Conservation (phyloP, 2,329 filamentous ascomycete genomes). For the Rhytidhysteron rufulum region DNA sequence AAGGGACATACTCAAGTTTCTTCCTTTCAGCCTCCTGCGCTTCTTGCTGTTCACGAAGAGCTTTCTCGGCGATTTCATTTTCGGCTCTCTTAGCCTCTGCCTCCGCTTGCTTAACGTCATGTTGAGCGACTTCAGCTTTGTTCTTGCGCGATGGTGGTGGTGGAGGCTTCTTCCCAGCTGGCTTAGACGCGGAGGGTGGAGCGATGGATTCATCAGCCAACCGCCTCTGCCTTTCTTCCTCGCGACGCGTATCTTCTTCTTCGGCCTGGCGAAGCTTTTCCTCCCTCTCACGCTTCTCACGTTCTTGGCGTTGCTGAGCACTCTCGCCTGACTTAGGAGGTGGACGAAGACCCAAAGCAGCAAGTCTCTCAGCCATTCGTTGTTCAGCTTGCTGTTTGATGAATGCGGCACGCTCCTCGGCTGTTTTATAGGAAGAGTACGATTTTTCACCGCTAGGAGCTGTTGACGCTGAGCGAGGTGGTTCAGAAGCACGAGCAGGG, state of each 20-base stretch:
- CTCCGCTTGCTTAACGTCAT: conserved; percentile 52
- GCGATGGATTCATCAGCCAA: conserved; percentile 71
- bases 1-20: conserved; percentile 72
- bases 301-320: conserved; percentile 77
- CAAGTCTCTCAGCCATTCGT: conserved; percentile 92
- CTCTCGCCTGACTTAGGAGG: conserved; percentile 76
- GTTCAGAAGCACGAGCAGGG: conserved; percentile 40
- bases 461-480: conserved; percentile 55
- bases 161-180: conserved; percentile 47
- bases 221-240: conserved; percentile 79
- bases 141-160: conserved; percentile 74
- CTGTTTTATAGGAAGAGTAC: conserved; percentile 81
- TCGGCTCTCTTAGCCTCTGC: conserved; percentile 61
- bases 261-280: conserved; percentile 86
- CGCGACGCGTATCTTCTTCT: conserved; percentile 85
- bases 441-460: conserved; percentile 58
- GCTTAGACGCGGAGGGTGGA: conserved; percentile 52
- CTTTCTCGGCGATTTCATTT: conserved; percentile 49
- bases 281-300: conserved; percentile 81
- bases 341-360: conserved; percentile 85
- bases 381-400: conserved; percentile 97
- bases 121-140: conserved; percentile 53
- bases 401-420: conserved; percentile 89
- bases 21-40: conserved; percentile 70
- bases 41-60: conserved; percentile 65